Base-by-base conservation (phyloP, 352 stramenopile genomes). In the Phytophthora rubi region DNA sequence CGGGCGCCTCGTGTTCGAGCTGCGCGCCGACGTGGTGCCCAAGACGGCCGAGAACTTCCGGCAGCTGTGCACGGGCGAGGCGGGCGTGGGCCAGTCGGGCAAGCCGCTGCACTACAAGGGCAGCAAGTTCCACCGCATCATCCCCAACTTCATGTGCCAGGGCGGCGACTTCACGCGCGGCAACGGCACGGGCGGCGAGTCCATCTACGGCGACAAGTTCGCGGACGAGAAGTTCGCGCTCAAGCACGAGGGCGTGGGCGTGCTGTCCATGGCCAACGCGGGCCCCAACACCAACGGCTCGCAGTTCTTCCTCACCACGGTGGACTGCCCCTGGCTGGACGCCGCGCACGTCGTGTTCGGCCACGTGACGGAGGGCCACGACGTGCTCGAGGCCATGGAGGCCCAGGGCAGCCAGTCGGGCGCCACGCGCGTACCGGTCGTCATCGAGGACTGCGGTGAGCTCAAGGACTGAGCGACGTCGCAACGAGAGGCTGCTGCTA, bases 11-110 rank as follows among this genome's bases (percentile, higher is more conserved):
- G 74, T 68, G 61, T 88, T 94, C 54, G 86, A 94, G 79, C 81
- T 97, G 65, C 95, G 92, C 71, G 87, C 82, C 44, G 85, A 97
- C 81, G 92, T 91, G 78, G 88, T 95, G 47, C 88, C 88, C 62
- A 99, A 99, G 78, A 99, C 98, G 32, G 98, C 97, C 37, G 97
- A 99, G 75, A 99, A 99, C 82, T 99, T 99, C 79, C 82, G 94
- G 39, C 82, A 90, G 65, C 81, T 99, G 12, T 99, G 97, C 89
- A 99, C 97, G 51, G 98, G 97, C 63, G 98, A 99, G 76, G 97
- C 97, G n/a, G 96, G 95, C 63, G 52, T 93, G 51, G 85, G 86
- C 53, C 75, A 72, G 59, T 90, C 81, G 37, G 89, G 90, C 52
- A 59, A 93, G 71, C 90, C 91, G 33, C 81, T 99, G 42, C 94